Conservation (phyloP, 2,329 filamentous ascomycete genomes). For the Blastomyces percursus region DNA sequence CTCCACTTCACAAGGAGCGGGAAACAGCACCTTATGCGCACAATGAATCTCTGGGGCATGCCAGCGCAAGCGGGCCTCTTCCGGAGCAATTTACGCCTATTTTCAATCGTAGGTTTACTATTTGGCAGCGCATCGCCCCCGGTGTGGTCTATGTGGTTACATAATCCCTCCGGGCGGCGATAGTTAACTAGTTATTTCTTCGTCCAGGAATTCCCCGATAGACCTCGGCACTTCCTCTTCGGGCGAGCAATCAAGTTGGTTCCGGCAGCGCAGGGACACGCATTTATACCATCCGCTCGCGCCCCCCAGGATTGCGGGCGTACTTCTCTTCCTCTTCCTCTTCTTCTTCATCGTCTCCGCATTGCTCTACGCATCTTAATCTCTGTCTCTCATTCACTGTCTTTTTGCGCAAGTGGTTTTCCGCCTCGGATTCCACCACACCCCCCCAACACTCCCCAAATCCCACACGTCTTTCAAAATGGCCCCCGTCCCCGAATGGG, state of each 20-base stretch:
- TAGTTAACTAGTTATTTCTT: no score
- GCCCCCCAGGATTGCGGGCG: not conserved
- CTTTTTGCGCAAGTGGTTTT: not conserved
- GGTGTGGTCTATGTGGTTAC: not conserved
- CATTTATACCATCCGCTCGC: not conserved
- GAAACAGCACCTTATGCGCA: not conserved
- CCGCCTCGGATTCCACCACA: not conserved
- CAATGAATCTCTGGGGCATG: not conserved
- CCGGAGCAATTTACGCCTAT: not conserved
- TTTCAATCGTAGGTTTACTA: no score
- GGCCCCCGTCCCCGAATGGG: slow-evolving; percentile 49
- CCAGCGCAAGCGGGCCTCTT: not conserved
- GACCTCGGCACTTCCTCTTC: slow-evolving; percentile 7
- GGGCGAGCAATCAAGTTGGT: not conserved
- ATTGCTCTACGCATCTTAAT: not conserved
- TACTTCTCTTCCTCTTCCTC: not conserved
- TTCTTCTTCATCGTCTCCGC: not conserved
- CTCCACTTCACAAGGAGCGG: not conserved
- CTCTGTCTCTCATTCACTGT: not conserved
- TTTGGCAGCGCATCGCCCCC: not conserved
- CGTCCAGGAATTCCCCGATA: not conserved
- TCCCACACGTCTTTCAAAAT: slow-evolving; percentile 16
- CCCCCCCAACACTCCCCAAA: not conserved
- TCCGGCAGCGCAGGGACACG: not conserved
- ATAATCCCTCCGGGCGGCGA: not conserved